Base-by-base conservation (phyloP, 768 basidiomycete genomes). In the Auriscalpium orientale region DNA sequence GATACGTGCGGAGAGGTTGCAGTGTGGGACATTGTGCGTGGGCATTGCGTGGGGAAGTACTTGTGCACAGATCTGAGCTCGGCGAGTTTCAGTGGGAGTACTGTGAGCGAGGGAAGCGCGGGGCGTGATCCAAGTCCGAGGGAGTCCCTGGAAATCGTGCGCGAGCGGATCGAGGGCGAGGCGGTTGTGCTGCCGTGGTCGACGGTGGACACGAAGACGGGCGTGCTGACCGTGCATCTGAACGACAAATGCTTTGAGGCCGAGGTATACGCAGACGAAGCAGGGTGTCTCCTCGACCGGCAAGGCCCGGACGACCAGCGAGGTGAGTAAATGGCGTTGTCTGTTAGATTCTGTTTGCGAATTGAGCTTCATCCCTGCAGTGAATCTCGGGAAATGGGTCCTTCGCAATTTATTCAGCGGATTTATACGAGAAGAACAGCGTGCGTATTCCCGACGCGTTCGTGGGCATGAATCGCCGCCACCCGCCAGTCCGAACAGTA, bases 151-250 rank as follows among this genome's bases (percentile, higher is more conserved):
- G 95, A 98, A 69, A 79, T 82, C 44, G 91, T 98, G 18, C 78
- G 87, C 56, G 91, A 92, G 65, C 75, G 90, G 40, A 89, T 98
- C n/a, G 97, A 99, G 65, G 95, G 95, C 33, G 93, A 98, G 67
- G 91, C 89, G 0, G 85, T 90, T 33, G 83, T 91, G 9, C 74
- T 83, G 22, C 73, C 84, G 12, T 99, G 95, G 95, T 87, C 89
- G 40, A 79, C 79, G 15, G 86, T 90, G 28, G 95, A 98, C 69
- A 95, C 94, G 5, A 88, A 90, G 69, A 85, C 87, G 8, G 95
- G 95, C 8, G 81, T 91, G 21, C 74, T 99, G 57, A 86, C 89
- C 2, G 82, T 98, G 4, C 91, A 97, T 70, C 62, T 99, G 46
- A 89, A 81, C 47, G 93, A 97, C 62, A 78, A 82, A 48, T 91